Evolutionary conservation across 2,329 filamentous ascomycete genomes (phyloP).

Genomic region (Xylariaceae sp.): DNA sequence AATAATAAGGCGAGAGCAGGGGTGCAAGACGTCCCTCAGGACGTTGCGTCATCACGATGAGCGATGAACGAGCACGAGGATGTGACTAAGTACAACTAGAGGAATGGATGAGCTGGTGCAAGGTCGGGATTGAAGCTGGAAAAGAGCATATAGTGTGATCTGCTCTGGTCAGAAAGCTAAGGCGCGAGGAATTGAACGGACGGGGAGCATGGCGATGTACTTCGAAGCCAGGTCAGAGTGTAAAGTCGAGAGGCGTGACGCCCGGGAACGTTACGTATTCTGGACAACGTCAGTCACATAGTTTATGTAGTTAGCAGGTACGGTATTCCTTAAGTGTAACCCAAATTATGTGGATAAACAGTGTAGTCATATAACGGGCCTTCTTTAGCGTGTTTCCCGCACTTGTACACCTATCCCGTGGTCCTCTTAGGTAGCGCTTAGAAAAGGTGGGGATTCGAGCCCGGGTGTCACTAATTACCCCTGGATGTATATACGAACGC

Average conservation of each 20-base stretch:
- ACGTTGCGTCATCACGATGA: slow-evolving; percentile 21
- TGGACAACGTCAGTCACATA: no score
- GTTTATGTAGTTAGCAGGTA: no score
- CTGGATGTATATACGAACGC: no score
- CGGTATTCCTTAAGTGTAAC: no score
- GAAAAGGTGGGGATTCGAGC: no score
- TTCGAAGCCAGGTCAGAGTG: not conserved
- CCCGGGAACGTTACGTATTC: not conserved
- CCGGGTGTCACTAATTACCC: no score
- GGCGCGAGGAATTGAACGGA: not conserved
- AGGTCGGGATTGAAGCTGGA: not conserved
- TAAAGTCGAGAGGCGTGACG: not conserved
- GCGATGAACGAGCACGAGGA: not conserved
- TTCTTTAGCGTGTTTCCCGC: no score
- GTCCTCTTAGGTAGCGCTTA: no score
- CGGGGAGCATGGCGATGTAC: not conserved
- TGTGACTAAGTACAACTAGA: not conserved
- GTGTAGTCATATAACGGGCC: no score
- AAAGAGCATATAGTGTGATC: not conserved
- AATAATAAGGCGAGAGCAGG: not conserved
- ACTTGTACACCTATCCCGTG: no score
- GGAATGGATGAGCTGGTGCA: not conserved
- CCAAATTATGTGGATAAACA: no score
- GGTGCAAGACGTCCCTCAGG: not conserved
- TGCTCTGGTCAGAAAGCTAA: not conserved